Evolutionary conservation across 805 yeast genomes (phyloP), one percentile per base, ranked within the genome.

Genomic region (Metschnikowia colocasiae): DNA sequence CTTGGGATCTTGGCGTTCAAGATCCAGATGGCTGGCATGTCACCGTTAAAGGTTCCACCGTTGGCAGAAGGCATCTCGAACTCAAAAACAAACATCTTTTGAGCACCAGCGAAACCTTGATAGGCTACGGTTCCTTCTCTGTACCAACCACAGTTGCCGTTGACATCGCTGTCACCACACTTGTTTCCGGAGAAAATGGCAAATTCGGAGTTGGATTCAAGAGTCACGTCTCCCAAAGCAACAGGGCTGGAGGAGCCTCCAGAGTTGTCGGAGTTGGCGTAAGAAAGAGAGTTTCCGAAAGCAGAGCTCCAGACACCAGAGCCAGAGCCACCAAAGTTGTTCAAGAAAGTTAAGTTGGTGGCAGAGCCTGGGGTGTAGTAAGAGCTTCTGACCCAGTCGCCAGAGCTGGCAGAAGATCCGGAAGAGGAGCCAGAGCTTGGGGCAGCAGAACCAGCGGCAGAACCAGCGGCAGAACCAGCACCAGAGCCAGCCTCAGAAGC

Each of bases 11-110:
- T 87, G 53, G 96, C 96, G 68, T 91, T 91, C 67, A 91, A 81
- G 68, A 91, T 75, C 98, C 98, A 91, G 59, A 91, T 79, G 53
- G 99, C 98, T 57, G 99, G 99, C 98, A 94, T 92, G 69, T 94
- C 97, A 62, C 78, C 77, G 77, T 91, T 90, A 48, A 36, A 38
- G 12, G 50, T 40, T 13, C 48, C 48, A 29, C 74, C 61, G 39
- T 76, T 64, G 51, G 77, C 73, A 50, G 79, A 63, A 55, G 99
- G 99, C 99, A 94, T 94, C 65, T 77, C 74, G 73, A 94, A 94
- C 75, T 92, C 97, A 65, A 94, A 88, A 43, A 89, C 84, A 67
- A 94, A 91, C 64, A 92, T 81, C 80, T 92, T 92, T 63, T 75
- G 62, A 47, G 75, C 65, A 61, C 99, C 99, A 40, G 80, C 84